phyloP scores from a whole-genome alignment of 1,284 basidiomycete genomes.

The Cryptococcus neoformans region DNA sequence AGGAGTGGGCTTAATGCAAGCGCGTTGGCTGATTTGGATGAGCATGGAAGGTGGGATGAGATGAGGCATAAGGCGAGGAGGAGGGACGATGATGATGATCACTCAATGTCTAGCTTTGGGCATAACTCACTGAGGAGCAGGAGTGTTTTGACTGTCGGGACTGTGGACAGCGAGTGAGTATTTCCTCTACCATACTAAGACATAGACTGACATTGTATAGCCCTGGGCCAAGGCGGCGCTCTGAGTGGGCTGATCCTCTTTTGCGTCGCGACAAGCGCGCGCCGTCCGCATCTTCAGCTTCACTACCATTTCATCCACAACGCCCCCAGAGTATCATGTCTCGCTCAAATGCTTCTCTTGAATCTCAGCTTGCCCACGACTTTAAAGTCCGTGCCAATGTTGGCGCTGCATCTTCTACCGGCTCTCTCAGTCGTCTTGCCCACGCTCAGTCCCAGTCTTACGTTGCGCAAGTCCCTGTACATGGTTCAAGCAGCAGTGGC shows the following conservation, averaged over 20 bases:
- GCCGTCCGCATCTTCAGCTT: constrained; percentile 72
- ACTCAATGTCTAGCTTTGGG: constrained; percentile 83
- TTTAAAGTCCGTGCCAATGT: constrained; percentile 71
- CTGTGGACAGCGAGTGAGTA: constrained; percentile 48
- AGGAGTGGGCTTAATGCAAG: constrained; percentile 13
- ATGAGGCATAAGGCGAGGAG: constrained; percentile 70
- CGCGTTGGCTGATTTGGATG: constrained; percentile 30
- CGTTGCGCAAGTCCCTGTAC: constrained; percentile 7
- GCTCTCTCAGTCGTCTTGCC: constrained; percentile 27
- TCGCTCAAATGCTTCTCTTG: constrained; percentile 73
- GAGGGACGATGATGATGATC: constrained; percentile 80
- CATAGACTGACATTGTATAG: constrained; percentile 60
- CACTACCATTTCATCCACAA: constrained; percentile 55
- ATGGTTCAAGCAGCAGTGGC: constrained; percentile 33
- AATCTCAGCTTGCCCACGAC: constrained; percentile 73
- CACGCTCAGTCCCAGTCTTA: background rate
- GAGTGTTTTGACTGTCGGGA: constrained; percentile 41
- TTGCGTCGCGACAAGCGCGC: constrained; percentile 50
- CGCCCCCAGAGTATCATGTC: constrained; percentile 60
- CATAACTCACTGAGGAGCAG: constrained; percentile 59
- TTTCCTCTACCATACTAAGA: background rate
- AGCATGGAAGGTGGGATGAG: constrained; percentile 6
- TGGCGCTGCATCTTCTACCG: constrained; percentile 32
- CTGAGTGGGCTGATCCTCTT: constrained; percentile 23
- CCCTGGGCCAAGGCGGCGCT: constrained; percentile 64